A percentile compares a stretch with the other conserved stretches of the same genome.
Evolutionary conservation across 345 rosid species (phyloP).

Genomic region (Hibiscus syriacus): DNA sequence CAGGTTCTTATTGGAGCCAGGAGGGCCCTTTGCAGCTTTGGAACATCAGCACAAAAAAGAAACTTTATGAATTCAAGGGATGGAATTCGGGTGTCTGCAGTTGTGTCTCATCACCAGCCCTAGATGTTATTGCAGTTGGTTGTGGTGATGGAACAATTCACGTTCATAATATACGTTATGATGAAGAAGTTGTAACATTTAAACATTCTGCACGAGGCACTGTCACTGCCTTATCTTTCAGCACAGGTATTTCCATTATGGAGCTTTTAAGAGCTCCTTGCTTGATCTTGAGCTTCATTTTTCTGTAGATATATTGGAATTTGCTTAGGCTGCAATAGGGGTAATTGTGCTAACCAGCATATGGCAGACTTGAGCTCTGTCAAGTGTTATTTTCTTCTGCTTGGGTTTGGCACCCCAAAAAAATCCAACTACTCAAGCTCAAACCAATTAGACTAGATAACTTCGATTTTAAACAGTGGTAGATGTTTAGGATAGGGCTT

Average conservation of each 20-base stretch:
- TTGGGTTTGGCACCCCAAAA: not conserved
- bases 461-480: not conserved
- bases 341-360: not conserved
- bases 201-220: slow-evolving; percentile 77
- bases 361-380: not conserved
- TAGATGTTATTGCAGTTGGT: slow-evolving; percentile 90
- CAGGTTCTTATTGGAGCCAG: slow-evolving; percentile 79
- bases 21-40: slow-evolving; percentile 89
- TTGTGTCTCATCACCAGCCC: slow-evolving; percentile 89
- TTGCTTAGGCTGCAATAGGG: not conserved
- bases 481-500: not conserved
- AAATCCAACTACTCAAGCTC: not conserved
- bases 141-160: slow-evolving; percentile 93
- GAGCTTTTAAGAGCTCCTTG: not conserved
- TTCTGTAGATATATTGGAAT: not conserved
- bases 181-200: slow-evolving; percentile 69
- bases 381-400: not conserved
- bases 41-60: slow-evolving; percentile 88
- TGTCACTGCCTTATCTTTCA: slow-evolving; percentile 71
- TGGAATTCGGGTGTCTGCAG: slow-evolving; percentile 69
- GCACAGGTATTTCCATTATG: slow-evolving; percentile 46
- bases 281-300: not conserved
- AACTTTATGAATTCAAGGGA: slow-evolving; percentile 69
- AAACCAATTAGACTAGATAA: not conserved
- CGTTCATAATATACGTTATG: slow-evolving; percentile 67